Percentiles rank a stretch among this genome's conserved stretches.
phyloP scores from a whole-genome alignment of 768 basidiomycete genomes.

The Arthromyces matolae region DNA sequence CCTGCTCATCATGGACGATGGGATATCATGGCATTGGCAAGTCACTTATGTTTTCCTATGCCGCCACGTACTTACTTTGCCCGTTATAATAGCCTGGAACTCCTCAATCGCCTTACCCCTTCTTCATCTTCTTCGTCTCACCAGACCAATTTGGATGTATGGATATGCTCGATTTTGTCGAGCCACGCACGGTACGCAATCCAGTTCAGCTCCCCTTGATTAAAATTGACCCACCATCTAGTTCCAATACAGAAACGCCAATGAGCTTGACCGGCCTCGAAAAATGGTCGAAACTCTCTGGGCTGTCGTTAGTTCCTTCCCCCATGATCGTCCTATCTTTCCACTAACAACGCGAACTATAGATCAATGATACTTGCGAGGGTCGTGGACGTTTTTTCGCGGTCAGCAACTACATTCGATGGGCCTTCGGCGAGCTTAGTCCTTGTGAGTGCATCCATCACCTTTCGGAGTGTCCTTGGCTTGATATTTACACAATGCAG shows the following conservation, averaged over 20 bases:
- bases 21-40: constrained; percentile 23
- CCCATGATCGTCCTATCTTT: neutral
- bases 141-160: constrained; percentile 21
- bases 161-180: constrained; percentile 19
- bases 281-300: constrained; percentile 19
- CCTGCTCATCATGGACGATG: constrained; percentile 23
- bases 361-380: constrained; percentile 22
- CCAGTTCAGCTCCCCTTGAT: neutral
- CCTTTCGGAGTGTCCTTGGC: neutral
- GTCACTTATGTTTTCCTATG: neutral
- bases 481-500: neutral
- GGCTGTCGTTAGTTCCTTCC: constrained; percentile 21
- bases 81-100: constrained; percentile 12
- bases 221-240: constrained; percentile 1
- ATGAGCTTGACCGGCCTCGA: constrained; percentile 13
- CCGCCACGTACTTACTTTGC: no score
- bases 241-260: constrained; percentile 13
- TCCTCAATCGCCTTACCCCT: constrained; percentile 10
- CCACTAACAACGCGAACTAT: neutral
- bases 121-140: constrained; percentile 21
- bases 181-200: constrained; percentile 13
- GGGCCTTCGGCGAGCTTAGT: constrained; percentile 24
- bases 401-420: constrained; percentile 22
- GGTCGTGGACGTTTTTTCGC: constrained; percentile 21
- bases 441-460: constrained; percentile 8